A percentile compares a stretch with the other conserved stretches of the same genome.
phyloP scores from a whole-genome alignment of 495 filamentous ascomycete species.

The Amniculicola lignicola region DNA sequence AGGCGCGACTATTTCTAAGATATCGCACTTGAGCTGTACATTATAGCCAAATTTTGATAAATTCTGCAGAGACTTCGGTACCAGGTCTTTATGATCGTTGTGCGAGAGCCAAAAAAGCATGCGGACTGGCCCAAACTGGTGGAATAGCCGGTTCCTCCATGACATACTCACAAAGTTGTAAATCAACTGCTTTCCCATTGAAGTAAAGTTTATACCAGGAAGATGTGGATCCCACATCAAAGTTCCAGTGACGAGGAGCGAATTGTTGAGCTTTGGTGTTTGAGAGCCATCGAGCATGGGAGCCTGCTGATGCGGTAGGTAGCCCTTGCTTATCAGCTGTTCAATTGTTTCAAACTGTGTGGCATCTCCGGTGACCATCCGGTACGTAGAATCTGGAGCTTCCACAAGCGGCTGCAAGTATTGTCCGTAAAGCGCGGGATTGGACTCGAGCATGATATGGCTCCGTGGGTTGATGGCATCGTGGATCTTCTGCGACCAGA shows the following conservation, averaged over 20 bases:
- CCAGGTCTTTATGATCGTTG: slow-evolving; percentile 46
- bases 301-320: slow-evolving; percentile 52
- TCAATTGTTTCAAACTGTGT: slow-evolving; percentile 50
- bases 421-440: slow-evolving; percentile 53
- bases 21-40: neutral
- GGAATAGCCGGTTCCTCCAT: slow-evolving; percentile 48
- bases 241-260: slow-evolving; percentile 55
- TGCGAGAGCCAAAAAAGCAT: slow-evolving; percentile 62
- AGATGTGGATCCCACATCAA: slow-evolving; percentile 26
- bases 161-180: slow-evolving; percentile 45
- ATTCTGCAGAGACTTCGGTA: slow-evolving; percentile 52
- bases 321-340: slow-evolving; percentile 46
- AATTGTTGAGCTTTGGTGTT: slow-evolving; percentile 54
- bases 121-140: slow-evolving; percentile 65
- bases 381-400: slow-evolving; percentile 52
- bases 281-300: slow-evolving; percentile 31
- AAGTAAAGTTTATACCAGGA: slow-evolving; percentile 17
- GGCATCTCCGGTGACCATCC: slow-evolving; percentile 49
- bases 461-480: slow-evolving; percentile 68
- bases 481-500: slow-evolving; percentile 74
- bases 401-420: slow-evolving; percentile 59
- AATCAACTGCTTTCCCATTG: slow-evolving; percentile 36
- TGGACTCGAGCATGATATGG: slow-evolving; percentile 65
- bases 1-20: slow-evolving; percentile 10
- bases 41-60: neutral